Conservation (phyloP, 1,284 basidiomycete species). For the Marasmius tenuissimus region DNA sequence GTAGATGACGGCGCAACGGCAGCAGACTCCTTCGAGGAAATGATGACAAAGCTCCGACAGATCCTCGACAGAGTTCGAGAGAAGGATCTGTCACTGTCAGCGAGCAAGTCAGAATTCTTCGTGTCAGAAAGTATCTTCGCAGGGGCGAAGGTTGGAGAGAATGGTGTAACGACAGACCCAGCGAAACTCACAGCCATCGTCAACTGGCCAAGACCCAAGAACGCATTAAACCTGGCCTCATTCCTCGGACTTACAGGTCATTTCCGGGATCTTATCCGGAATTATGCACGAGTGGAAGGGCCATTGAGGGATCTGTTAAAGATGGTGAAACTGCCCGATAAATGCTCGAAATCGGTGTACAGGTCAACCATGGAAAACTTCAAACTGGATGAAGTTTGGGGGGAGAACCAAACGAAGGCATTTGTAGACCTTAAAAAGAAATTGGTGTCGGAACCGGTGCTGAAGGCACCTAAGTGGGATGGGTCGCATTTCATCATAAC, state of each 20-base stretch:
- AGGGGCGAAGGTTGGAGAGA: slow-evolving; percentile 25
- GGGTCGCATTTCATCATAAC: slow-evolving; percentile 18
- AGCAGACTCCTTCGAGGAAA: slow-evolving; percentile 25
- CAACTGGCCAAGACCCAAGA: slow-evolving; percentile 28
- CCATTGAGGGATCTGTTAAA: neutral
- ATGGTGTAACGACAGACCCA: slow-evolving; percentile 30
- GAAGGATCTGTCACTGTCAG: slow-evolving; percentile 27
- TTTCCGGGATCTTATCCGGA: neutral
- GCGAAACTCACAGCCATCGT: slow-evolving; percentile 32
- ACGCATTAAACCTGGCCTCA: slow-evolving; percentile 22
- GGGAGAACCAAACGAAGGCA: slow-evolving; percentile 11
- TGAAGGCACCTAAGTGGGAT: slow-evolving; percentile 11
- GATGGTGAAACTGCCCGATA: neutral
- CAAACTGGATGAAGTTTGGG: slow-evolving; percentile 7
- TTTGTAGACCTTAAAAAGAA: slow-evolving; percentile 16
- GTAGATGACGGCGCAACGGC: slow-evolving; percentile 31
- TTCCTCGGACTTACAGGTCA: slow-evolving; percentile 2
- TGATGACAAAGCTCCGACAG: slow-evolving; percentile 18
- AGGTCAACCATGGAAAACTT: neutral
- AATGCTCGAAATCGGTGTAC: neutral
- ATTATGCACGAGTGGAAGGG: neutral
- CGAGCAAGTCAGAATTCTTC: slow-evolving; percentile 30
- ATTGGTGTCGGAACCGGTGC: slow-evolving; percentile 16
- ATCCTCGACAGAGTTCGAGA: slow-evolving; percentile 23
- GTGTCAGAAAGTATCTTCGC: slow-evolving; percentile 30